Evolutionary conservation across 345 rosid genomes (phyloP).

Genomic region (Pistacia vera): DNA sequence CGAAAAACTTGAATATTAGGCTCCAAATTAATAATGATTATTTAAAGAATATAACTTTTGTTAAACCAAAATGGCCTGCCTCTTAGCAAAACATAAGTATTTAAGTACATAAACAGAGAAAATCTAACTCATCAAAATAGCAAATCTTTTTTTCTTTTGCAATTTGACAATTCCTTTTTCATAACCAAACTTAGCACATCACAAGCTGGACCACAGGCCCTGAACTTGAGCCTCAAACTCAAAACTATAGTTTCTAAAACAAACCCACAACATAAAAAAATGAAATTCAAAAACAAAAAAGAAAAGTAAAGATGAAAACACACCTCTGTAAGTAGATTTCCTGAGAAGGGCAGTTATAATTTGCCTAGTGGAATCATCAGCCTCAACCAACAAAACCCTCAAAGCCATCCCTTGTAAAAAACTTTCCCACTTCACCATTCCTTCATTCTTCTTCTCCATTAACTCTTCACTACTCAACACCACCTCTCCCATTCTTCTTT

Average conservation of each 20-base stretch:
- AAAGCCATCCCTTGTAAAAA: conserved; percentile 68
- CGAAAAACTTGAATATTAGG: no score
- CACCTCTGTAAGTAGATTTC: conserved; percentile 88
- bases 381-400: conserved; percentile 84
- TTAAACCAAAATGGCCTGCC: not conserved
- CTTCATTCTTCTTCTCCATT: conserved; percentile 28
- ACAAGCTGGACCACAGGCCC: no score
- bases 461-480: conserved; percentile 23
- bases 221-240: no score
- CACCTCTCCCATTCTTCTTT: conserved; percentile 20
- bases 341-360: conserved; percentile 81
- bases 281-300: not conserved
- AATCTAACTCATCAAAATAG: not conserved
- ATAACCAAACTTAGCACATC: not conserved
- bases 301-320: conserved; percentile 13
- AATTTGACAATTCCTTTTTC: not conserved
- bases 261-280: not conserved
- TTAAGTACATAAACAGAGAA: not conserved
- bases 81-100: not conserved
- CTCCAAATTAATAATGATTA: no score
- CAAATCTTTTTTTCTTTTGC: not conserved
- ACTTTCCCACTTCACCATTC: conserved; percentile 63
- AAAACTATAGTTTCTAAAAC: not conserved
- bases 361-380: conserved; percentile 95
- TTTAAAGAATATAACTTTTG: not conserved